Evolutionary conservation across 225 moss, liverwort and hornwort genomes (phyloP), one percentile per base, ranked within the genome.

Genomic region (Straminergon stramineum): DNA sequence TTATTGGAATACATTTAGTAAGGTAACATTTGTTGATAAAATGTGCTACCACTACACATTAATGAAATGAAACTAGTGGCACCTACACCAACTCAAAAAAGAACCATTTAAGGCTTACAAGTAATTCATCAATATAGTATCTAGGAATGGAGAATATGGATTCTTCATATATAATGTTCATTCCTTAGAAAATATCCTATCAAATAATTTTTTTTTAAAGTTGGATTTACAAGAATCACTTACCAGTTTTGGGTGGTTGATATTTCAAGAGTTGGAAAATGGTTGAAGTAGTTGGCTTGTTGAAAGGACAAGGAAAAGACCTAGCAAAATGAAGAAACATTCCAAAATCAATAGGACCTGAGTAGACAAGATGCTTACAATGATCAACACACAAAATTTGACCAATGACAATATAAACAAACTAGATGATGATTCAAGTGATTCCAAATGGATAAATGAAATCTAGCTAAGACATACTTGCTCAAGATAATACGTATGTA

Each of bases 321-420:
- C 17, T 24, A 15, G 17, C 8, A 26, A 53, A 79, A 37, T 26
- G 10, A 37, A 7, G 4, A 11, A n/a, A n/a, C n/a, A 58, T 5
- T 0, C 10, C 2, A 4, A 57, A 81, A 9, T 81, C 6, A 81
- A 9, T 43, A 62, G 11, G 11, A 11, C 1, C 7, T 0, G 0
- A 17, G 39, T 58, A 39, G 28, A 11, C 18, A n/a, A 80, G 26
- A 58, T 3, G 0, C 39, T 58, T 11, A 17, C 2, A 1, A 39
- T 18, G 1, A 80, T 39, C 39, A 58, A 39, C 2, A 2, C 1
- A 7, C 7, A n/a, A 57, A 57, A 26, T 11, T 37, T 6, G 2
- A 56, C 10, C 10, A 79, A 37, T n/a, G 16, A n/a, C 9, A 79
- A n/a, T 10, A 24, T 56, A 10, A 19, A 45, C 9, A 61, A 48